These are phyloP conservation scores for Galerina marginata DNA, from an alignment of 768 basidiomycete species.

Conservation along the genomic window DNA sequence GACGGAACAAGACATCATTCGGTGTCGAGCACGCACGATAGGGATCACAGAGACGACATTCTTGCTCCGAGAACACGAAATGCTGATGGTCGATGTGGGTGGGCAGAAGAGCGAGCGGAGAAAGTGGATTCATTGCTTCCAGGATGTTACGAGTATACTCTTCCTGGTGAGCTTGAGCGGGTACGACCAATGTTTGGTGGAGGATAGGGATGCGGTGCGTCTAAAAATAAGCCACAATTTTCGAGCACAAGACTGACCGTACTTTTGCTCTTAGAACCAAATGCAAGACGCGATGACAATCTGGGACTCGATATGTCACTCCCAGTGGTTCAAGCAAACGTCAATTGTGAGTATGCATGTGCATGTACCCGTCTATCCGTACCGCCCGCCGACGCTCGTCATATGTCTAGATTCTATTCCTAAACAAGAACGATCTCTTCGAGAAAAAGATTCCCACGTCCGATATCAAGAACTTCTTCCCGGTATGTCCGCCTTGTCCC, in stretches of 20 bases:
- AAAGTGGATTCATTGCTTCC: constrained; percentile 96
- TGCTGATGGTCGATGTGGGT: constrained; percentile 93
- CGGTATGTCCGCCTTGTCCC: constrained; percentile 48
- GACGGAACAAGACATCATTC: constrained; percentile 87
- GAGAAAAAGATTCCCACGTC: constrained; percentile 81
- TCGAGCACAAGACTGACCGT: neutral
- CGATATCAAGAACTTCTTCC: constrained; percentile 89
- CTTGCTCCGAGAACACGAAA: constrained; percentile 75
- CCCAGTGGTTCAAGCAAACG: constrained; percentile 95
- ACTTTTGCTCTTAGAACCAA: constrained; percentile 72
- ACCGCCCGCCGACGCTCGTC: neutral
- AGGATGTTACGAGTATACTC: constrained; percentile 91
- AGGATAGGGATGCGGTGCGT: constrained; percentile 88
- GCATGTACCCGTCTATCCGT: neutral
- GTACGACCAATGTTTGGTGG: constrained; percentile 93
- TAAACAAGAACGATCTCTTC: constrained; percentile 96
- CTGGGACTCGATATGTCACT: constrained; percentile 98
- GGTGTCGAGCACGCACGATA: constrained; percentile 84
- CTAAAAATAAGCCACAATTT: constrained; percentile 1
- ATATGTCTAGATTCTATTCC: constrained; percentile 77
- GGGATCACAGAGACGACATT: constrained; percentile 92
- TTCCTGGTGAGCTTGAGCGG: constrained; percentile 92
- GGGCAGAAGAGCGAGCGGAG: constrained; percentile 93
- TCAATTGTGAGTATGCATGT: constrained; percentile 69
- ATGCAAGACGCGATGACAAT: constrained; percentile 99